Percentiles rank a stretch among this genome's conserved stretches.
Conservation (phyloP, 2,329 filamentous ascomycete species). For the Xylaria sp. region DNA sequence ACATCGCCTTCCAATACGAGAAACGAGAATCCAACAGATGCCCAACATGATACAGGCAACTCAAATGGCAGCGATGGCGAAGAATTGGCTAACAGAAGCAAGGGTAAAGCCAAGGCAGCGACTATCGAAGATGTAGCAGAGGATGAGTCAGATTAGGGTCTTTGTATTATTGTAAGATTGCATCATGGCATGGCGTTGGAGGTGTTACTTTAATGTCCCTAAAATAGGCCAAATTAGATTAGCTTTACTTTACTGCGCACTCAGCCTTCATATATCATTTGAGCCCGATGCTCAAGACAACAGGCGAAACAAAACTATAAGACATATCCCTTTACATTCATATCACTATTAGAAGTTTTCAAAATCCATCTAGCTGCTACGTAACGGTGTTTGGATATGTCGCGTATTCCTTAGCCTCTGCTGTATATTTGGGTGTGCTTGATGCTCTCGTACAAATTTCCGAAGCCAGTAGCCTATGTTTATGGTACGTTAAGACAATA, state of each 20-base stretch:
- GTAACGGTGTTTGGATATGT: too few relatives aligned
- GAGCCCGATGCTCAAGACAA: slow-evolving; percentile 17
- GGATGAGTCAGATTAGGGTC: slow-evolving; percentile 28
- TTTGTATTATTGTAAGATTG: slow-evolving; percentile 36
- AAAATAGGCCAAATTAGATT: slow-evolving; percentile 2
- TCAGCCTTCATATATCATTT: slow-evolving; percentile 3
- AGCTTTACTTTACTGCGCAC: slow-evolving; percentile 8
- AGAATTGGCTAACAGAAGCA: slow-evolving; percentile 26
- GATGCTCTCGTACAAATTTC: too few relatives aligned
- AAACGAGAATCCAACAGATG: slow-evolving; percentile 8
- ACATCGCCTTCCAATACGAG: slow-evolving; percentile 11
- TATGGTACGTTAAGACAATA: too few relatives aligned
- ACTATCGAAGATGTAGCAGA: slow-evolving; percentile 37
- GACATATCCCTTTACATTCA: slow-evolving; percentile 1
- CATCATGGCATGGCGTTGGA: slow-evolving; percentile 42
- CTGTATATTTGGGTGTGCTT: too few relatives aligned
- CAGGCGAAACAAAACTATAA: slow-evolving; percentile 7
- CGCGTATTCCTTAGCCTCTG: too few relatives aligned
- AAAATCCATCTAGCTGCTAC: too few relatives aligned
- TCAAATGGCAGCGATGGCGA: slow-evolving; percentile 29
- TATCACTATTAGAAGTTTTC: too few relatives aligned
- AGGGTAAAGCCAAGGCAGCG: slow-evolving; percentile 38
- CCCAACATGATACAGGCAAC: slow-evolving; percentile 11
- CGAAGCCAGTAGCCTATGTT: too few relatives aligned
- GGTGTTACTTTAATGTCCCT: slow-evolving; percentile 32